Conservation (phyloP, 2,329 filamentous ascomycete genomes). For the Alternaria ethzedia region DNA sequence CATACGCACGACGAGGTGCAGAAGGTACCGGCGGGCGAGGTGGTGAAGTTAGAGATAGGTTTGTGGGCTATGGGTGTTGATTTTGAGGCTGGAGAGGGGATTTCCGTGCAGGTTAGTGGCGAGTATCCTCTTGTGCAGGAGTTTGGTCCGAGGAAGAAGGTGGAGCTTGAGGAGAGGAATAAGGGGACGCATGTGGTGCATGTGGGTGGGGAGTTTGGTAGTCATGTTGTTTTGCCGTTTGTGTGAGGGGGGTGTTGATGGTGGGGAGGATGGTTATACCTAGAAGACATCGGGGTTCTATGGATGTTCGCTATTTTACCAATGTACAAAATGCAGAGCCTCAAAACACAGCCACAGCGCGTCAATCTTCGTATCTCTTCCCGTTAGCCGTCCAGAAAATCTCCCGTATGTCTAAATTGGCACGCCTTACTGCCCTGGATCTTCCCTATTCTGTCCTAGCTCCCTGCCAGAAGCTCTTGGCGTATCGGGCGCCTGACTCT, state of each 20-base stretch:
- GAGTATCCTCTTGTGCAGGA: constrained; percentile 14
- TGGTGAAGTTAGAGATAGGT: constrained; percentile 30
- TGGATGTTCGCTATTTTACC: background rate
- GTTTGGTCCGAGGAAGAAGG: constrained; percentile 5
- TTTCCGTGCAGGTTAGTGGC: constrained; percentile 9
- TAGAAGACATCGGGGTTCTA: background rate
- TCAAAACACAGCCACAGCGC: background rate
- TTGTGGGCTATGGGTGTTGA: constrained; percentile 48
- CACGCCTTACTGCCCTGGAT: background rate
- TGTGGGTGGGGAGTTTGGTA: constrained; percentile 10
- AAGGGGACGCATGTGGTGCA: constrained; percentile 15
- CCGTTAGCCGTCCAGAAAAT: background rate
- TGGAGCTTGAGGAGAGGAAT: constrained; percentile 12
- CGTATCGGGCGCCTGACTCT: background rate
- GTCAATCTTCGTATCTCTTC: background rate
- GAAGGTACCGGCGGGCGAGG: constrained; percentile 45
- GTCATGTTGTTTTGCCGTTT: constrained; percentile 10
- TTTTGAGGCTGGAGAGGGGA: constrained; percentile 45
- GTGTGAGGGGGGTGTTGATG: background rate
- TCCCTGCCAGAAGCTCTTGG: background rate
- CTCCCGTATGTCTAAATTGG: background rate
- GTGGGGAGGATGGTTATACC: background rate
- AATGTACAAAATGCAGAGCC: background rate
- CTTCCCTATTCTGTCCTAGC: background rate
- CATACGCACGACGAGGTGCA: constrained; percentile 52